phyloP scores from a whole-genome alignment of 2,329 filamentous ascomycete genomes.

The Aspergillus sp. region DNA sequence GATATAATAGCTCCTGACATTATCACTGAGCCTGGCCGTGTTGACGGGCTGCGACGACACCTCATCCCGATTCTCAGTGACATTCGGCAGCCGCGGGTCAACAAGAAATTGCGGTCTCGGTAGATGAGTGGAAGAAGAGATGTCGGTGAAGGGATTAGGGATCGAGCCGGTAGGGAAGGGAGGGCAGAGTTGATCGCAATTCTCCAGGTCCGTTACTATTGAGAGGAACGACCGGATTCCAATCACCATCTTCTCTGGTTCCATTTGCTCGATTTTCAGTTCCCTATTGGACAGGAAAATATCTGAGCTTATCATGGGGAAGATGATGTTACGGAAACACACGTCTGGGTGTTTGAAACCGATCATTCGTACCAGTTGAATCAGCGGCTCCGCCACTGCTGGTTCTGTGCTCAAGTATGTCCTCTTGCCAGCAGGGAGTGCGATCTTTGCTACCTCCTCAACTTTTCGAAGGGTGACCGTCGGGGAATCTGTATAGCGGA shows the following conservation, averaged over 20 bases:
- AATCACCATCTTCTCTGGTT: slow-evolving; percentile 96
- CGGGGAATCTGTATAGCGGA: slow-evolving; percentile 72
- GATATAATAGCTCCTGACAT: slow-evolving; percentile 78
- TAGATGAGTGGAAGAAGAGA: slow-evolving; percentile 34
- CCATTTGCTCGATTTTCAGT: slow-evolving; percentile 83
- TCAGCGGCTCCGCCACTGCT: slow-evolving; percentile 81
- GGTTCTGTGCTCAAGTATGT: slow-evolving; percentile 80
- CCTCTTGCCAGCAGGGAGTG: slow-evolving; percentile 77
- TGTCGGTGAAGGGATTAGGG: slow-evolving; percentile 36
- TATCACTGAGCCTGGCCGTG: slow-evolving; percentile 65
- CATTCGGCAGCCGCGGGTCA: slow-evolving; percentile 31
- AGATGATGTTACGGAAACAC: slow-evolving; percentile 90
- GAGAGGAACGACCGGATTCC: slow-evolving; percentile 91
- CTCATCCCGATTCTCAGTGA: slow-evolving; percentile 30
- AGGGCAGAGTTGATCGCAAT: slow-evolving; percentile 71
- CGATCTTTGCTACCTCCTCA: slow-evolving; percentile 82
- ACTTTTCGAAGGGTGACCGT: slow-evolving; percentile 72
- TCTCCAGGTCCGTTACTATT: slow-evolving; percentile 91
- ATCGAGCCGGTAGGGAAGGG: slow-evolving; percentile 72
- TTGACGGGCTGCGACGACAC: slow-evolving; percentile 53
- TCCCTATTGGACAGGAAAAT: slow-evolving; percentile 76
- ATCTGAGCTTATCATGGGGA: slow-evolving; percentile 89
- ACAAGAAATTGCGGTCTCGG: slow-evolving; percentile 38
- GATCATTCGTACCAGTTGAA: slow-evolving; percentile 91
- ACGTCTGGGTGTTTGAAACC: slow-evolving; percentile 92